Conservation (phyloP, 169 alveolate genomes). For the Amoebophrya sp. region DNA sequence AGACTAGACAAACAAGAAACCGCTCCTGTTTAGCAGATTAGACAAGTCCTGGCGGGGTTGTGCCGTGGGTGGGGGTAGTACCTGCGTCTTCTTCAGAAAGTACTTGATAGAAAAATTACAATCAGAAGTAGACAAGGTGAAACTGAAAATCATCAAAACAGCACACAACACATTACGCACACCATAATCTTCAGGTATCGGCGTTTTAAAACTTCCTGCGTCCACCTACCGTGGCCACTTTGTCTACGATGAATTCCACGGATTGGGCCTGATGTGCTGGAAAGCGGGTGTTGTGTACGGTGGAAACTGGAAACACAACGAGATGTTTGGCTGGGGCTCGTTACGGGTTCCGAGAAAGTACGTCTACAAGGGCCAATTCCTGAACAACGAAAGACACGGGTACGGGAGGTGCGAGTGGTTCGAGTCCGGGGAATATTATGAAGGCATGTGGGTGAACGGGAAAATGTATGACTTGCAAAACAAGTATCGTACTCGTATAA, state of each 20-base stretch:
- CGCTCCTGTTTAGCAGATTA: too few relatives aligned
- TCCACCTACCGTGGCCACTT: not conserved
- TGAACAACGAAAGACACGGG: not conserved
- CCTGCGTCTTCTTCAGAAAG: too few relatives aligned
- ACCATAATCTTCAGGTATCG: too few relatives aligned
- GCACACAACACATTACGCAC: too few relatives aligned
- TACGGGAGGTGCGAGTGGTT: not conserved
- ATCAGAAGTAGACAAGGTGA: too few relatives aligned
- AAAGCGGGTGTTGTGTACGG: not conserved
- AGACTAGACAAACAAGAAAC: too few relatives aligned
- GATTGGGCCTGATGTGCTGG: not conserved
- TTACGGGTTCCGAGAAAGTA: not conserved
- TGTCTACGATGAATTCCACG: not conserved
- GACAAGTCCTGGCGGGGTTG: too few relatives aligned
- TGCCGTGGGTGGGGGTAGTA: too few relatives aligned
- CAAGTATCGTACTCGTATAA: too few relatives aligned
- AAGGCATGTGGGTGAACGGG: not conserved
- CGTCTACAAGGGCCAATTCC: not conserved
- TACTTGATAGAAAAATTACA: too few relatives aligned
- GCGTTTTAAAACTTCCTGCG: not conserved
- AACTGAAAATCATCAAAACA: too few relatives aligned
- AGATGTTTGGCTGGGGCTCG: not conserved
- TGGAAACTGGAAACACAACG: not conserved
- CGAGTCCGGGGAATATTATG: not conserved
- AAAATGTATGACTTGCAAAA: too few relatives aligned